Evolutionary conservation across 148 eudicot species (phyloP), one percentile per base, ranked within the genome.

Genomic region (Nepenthes mirabilis): DNA sequence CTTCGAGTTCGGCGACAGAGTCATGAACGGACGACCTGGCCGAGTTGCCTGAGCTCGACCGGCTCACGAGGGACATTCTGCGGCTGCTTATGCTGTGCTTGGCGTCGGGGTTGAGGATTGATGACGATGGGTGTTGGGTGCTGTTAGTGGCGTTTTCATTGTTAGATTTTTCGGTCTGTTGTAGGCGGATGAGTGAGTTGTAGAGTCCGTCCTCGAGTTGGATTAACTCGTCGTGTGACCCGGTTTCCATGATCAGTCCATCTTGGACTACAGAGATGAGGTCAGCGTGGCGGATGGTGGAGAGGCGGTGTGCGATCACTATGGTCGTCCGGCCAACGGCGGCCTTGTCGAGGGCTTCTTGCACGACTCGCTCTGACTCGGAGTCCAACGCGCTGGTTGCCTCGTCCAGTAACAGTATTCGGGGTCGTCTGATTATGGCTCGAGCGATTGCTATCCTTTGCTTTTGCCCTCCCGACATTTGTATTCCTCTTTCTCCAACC

Each of bases 31-130:
- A 7, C 34, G 66, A 63, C 51, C n/a, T 11, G 35, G 14, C 60
- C 1, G 84, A 79, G 75, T 69, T 77, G 1, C 76, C 70, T 3
- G 85, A 80, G 63, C 73, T 77, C 2, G 85, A 72, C 9, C 76
- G 60, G 65, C 80, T 80, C 14, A 64, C 14, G 10, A 68, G 10
- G 2, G 79, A 71, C 13, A 62, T 47, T 43, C 78, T 45, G 0
- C 65, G 63, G 23, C 73, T 71, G 37, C 73, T 74, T 8, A 69
- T 70, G 62, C 63, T 81, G 52, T 52, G 47, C 40, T 69, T 60
- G 32, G 34, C 11, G n/a, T 76, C 81, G 4, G 14, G 33, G 58
- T 62, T 67, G 1, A 70, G 1, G 2, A 70, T 52, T 0, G 74
- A 52, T 11, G 64, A 8, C 1, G 55, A 9, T 7, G 70, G 33